A percentile compares a stretch with the other conserved stretches of the same genome.
Evolutionary conservation across 495 filamentous ascomycete species (phyloP).

Genomic region (Usnea hakonensis): DNA sequence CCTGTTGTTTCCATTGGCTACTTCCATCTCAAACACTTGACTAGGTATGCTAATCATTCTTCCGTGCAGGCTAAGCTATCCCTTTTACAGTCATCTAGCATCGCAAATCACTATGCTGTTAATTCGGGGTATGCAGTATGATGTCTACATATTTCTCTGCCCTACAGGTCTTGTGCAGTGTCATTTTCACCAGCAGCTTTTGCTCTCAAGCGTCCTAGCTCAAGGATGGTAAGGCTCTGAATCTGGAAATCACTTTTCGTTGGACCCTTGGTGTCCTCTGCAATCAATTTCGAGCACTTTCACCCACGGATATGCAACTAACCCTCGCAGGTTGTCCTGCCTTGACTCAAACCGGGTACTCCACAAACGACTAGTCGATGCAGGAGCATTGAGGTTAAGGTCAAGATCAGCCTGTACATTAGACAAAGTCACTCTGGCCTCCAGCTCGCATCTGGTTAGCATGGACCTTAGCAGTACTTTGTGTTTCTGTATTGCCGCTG

Average conservation of each 20-base stretch:
- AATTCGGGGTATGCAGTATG: slow-evolving; percentile 1
- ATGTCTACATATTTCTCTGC: background rate
- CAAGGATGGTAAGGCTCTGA: background rate
- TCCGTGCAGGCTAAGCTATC: background rate
- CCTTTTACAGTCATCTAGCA: background rate
- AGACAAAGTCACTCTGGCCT: background rate
- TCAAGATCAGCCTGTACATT: background rate
- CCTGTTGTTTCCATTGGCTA: slow-evolving; percentile 7
- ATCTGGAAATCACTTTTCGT: background rate
- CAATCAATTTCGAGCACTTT: background rate
- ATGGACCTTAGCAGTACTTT: background rate
- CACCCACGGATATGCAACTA: background rate
- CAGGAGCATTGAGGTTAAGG: background rate
- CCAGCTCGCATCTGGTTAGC: background rate
- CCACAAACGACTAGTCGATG: background rate
- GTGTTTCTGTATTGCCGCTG: background rate
- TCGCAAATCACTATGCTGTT: background rate
- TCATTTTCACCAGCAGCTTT: background rate
- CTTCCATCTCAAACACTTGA: background rate
- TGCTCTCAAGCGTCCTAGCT: background rate
- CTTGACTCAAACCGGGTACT: background rate
- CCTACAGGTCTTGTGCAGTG: background rate
- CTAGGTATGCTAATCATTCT: slow-evolving; percentile 4
- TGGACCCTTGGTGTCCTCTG: background rate
- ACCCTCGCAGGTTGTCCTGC: background rate